These are phyloP conservation scores for Fusarium protoensiforme DNA, from an alignment of 2,329 filamentous ascomycete genomes.

Conservation along the genomic window DNA sequence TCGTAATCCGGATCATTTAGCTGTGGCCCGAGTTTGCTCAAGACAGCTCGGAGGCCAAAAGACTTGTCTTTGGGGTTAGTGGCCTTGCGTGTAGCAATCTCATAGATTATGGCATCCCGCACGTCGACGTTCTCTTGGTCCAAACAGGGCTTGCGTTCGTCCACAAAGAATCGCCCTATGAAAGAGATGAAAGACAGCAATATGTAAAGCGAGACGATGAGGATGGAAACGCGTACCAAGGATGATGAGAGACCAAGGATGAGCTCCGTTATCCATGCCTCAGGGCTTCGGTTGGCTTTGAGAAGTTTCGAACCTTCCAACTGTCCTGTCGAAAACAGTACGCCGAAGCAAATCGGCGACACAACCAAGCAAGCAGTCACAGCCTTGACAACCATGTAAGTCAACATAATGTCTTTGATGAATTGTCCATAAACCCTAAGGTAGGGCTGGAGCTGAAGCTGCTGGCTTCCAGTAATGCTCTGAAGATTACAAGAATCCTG, in stretches of 20 bases:
- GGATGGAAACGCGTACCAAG: fast-evolving
- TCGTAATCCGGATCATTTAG: background rate
- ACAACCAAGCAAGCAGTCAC: background rate
- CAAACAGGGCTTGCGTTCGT: too few species aligned
- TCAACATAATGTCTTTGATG: background rate
- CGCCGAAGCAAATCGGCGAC: background rate
- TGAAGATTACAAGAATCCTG: background rate
- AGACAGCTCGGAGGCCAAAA: background rate
- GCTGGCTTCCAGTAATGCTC: background rate
- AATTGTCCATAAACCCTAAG: background rate
- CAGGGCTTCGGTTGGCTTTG: background rate
- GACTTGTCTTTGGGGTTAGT: background rate
- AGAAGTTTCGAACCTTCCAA: background rate
- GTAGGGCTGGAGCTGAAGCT: background rate
- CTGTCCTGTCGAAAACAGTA: background rate
- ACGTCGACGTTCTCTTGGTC: background rate
- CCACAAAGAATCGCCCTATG: too few species aligned
- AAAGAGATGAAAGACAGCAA: too few species aligned
- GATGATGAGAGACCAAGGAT: background rate
- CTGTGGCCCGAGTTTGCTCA: background rate
- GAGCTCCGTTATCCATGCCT: background rate
- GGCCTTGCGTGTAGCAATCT: background rate
- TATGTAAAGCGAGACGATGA: too few species aligned
- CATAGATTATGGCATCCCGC: background rate
- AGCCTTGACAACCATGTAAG: background rate